Percentiles rank a stretch among this genome's conserved stretches.
phyloP scores from a whole-genome alignment of 176 grass and related monocot species.

The Triticum urartu region DNA sequence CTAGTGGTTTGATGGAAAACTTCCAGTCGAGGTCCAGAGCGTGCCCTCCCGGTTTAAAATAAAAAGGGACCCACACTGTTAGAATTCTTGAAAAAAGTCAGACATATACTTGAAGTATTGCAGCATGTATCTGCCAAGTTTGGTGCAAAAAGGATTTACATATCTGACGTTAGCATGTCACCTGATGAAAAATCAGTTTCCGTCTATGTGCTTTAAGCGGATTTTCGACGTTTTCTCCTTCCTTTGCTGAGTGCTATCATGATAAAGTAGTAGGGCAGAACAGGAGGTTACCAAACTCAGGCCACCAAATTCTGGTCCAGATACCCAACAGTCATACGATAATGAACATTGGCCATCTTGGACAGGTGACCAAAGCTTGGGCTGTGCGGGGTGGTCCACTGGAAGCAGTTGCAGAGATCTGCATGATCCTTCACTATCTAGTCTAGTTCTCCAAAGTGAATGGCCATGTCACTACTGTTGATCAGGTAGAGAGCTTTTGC shows the following conservation, averaged over 20 bases:
- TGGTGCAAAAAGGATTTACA: background rate
- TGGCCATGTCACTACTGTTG: background rate
- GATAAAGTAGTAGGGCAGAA: background rate
- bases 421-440: background rate
- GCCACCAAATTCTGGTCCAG: background rate
- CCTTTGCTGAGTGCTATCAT: background rate
- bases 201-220: background rate
- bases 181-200: background rate
- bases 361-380: conserved; percentile 1
- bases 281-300: background rate
- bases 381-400: conserved; percentile 18
- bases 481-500: background rate
- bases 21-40: background rate
- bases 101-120: background rate
- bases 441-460: background rate
- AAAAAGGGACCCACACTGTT: background rate
- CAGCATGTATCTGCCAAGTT: background rate
- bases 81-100: background rate
- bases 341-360: conserved; percentile 20
- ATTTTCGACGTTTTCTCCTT: background rate
- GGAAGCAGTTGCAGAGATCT: conserved; percentile 4
- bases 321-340: conserved; percentile 13
- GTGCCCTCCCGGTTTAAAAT: background rate
- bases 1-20: background rate
- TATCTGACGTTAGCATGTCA: background rate